These are phyloP conservation scores for Chlorella variabilis DNA, from an alignment of 163 green algal species.

Conservation along the genomic window DNA sequence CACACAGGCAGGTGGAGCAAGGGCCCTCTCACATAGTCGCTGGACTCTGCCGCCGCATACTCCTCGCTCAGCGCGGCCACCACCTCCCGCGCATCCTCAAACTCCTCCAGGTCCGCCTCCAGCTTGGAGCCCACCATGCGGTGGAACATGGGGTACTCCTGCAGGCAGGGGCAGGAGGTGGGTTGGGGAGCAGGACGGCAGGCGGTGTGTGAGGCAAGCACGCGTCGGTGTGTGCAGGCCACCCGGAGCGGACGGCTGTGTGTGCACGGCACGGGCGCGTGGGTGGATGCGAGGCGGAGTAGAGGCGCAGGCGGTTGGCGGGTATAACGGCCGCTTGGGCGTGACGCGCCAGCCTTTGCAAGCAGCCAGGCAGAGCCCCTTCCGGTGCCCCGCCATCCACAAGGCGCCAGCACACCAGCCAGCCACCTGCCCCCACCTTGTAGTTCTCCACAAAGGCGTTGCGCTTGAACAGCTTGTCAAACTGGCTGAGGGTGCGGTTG, in stretches of 20 bases:
- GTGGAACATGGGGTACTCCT: conserved; percentile 79
- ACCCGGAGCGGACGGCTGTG: no score
- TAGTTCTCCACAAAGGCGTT: conserved; percentile 93
- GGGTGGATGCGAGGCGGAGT: no score
- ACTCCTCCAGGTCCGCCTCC: conserved; percentile 82
- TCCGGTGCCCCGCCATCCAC: no score
- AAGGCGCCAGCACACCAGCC: background rate
- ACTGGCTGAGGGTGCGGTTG: conserved; percentile 89
- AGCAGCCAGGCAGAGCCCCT: no score
- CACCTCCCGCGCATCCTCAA: conserved; percentile 91
- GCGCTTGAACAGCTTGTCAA: conserved; percentile 92
- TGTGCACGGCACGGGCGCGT: no score
- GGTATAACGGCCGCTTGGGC: no score
- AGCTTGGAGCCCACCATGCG: conserved; percentile 53
- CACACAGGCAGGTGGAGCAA: no score
- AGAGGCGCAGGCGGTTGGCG: no score
- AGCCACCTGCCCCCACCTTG: conserved; percentile 57
- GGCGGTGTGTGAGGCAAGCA: no score
- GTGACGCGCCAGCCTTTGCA: no score
- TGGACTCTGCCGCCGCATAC: conserved; percentile 92
- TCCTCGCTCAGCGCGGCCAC: conserved; percentile 83
- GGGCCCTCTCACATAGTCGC: conserved; percentile 91
- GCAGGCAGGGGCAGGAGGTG: background rate
- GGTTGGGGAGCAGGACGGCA: no score
- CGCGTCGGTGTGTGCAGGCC: no score